These are phyloP conservation scores for Magnolia sinica DNA, from an alignment of 164 flowering plant species.

Conservation along the genomic window DNA sequence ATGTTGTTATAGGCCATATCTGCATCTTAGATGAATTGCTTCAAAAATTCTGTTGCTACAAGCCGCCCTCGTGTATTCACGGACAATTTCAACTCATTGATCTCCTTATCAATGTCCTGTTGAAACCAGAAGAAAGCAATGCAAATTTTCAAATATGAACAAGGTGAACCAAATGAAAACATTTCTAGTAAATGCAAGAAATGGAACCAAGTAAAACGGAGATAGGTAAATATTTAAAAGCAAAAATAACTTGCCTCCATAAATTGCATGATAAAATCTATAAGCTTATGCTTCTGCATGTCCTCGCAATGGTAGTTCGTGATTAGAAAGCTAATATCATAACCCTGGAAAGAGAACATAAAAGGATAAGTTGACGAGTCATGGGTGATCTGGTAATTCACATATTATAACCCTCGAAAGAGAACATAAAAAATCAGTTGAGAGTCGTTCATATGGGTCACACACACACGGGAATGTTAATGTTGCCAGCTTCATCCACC, in stretches of 20 bases:
- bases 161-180: background rate
- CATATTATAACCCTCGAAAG: too few species aligned
- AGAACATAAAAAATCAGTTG: too few species aligned
- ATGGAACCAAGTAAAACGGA: background rate
- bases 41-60: conserved; percentile 88
- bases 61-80: conserved; percentile 93
- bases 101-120: conserved; percentile 99
- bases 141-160: background rate
- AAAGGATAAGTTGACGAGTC: background rate
- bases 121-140: conserved; percentile 7
- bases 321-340: conserved; percentile 94
- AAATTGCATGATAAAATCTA: conserved; percentile 94
- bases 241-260: conserved; percentile 67
- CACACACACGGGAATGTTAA: too few species aligned
- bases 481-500: too few species aligned
- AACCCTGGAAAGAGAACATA: conserved; percentile 58
- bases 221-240: background rate
- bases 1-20: background rate
- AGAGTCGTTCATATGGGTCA: too few species aligned
- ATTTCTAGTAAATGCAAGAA: background rate
- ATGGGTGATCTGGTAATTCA: too few species aligned
- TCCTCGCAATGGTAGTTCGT: conserved; percentile 98
- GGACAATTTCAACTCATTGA: conserved; percentile 85
- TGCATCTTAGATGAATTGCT: conserved; percentile 60
- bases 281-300: conserved; percentile 93